phyloP scores from a whole-genome alignment of 2,329 filamentous ascomycete species.

The Ilyonectria destructans region DNA sequence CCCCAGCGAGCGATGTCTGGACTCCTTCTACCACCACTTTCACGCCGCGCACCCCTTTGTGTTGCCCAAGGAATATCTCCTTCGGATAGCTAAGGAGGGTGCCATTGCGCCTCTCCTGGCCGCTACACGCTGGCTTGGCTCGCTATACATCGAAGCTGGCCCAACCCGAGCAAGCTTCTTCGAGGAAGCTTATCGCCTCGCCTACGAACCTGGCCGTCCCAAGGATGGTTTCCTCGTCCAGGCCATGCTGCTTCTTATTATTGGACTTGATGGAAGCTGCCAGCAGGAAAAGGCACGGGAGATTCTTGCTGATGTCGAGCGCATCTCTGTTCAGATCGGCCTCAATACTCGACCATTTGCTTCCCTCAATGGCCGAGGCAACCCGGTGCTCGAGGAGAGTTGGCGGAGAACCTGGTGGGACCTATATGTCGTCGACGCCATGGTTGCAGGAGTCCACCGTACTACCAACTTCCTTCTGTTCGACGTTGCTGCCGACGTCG shows the following conservation, averaged over 20 bases:
- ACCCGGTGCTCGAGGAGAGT: slow-evolving; percentile 83
- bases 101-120: slow-evolving; percentile 66
- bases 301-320: slow-evolving; percentile 78
- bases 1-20: slow-evolving; percentile 68
- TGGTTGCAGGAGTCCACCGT: slow-evolving; percentile 86
- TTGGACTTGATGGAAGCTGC: slow-evolving; percentile 84
- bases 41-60: slow-evolving; percentile 72
- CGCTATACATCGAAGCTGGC: slow-evolving; percentile 68
- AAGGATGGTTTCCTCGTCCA: slow-evolving; percentile 80
- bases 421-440: slow-evolving; percentile 84
- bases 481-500: slow-evolving; percentile 77
- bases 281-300: slow-evolving; percentile 79
- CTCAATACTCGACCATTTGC: slow-evolving; percentile 82
- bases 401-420: slow-evolving; percentile 95
- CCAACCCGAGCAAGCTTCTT: slow-evolving; percentile 66
- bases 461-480: slow-evolving; percentile 80
- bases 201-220: slow-evolving; percentile 63
- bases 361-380: slow-evolving; percentile 73
- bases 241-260: slow-evolving; percentile 82
- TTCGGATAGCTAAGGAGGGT: slow-evolving; percentile 65
- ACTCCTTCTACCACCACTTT: slow-evolving; percentile 73
- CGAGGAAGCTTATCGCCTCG: slow-evolving; percentile 71
- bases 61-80: slow-evolving; percentile 67
- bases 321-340: slow-evolving; percentile 82
- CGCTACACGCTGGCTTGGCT: slow-evolving; percentile 71